These are phyloP conservation scores for Collybia sordida DNA, from an alignment of 768 basidiomycete genomes.

Conservation along the genomic window DNA sequence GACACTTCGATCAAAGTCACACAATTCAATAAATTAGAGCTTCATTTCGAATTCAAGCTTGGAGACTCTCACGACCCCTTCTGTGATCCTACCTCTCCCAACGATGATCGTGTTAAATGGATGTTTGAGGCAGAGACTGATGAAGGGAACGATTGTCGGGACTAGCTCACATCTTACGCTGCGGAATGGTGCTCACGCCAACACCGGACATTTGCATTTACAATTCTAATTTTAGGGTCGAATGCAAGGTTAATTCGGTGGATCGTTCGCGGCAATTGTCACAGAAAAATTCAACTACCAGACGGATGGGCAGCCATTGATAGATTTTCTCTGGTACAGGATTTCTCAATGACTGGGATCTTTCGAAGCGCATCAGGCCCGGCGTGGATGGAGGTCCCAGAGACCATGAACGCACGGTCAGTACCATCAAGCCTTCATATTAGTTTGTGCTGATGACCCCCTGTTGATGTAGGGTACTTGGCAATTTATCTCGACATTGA, in stretches of 20 bases:
- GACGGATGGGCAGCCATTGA: constrained; percentile 14
- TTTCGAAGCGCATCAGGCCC: neutral
- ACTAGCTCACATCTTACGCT: constrained; percentile 21
- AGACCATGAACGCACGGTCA: neutral
- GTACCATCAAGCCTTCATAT: too few relatives aligned
- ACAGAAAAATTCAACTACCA: constrained; percentile 23
- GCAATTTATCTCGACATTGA: constrained; percentile 6
- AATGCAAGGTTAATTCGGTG: constrained; percentile 26
- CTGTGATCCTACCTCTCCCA: neutral
- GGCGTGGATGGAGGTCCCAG: neutral
- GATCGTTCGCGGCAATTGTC: constrained; percentile 33
- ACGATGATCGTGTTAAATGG: neutral
- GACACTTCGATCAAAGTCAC: neutral
- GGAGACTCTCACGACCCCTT: constrained; percentile 9
- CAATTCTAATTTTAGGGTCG: constrained; percentile 6
- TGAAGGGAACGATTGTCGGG: constrained; percentile 8
- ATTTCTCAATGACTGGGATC: constrained; percentile 3
- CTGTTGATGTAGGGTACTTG: constrained; percentile 1
- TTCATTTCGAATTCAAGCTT: constrained; percentile 16
- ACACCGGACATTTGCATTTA: constrained; percentile 18
- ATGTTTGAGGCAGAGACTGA: neutral
- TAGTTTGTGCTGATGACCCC: neutral
- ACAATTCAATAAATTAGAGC: constrained; percentile 1
- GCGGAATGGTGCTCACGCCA: constrained; percentile 21
- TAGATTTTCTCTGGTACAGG: constrained; percentile 26